These are phyloP conservation scores for Leucogyrophana mollusca DNA, from an alignment of 768 basidiomycete genomes.

Conservation along the genomic window DNA sequence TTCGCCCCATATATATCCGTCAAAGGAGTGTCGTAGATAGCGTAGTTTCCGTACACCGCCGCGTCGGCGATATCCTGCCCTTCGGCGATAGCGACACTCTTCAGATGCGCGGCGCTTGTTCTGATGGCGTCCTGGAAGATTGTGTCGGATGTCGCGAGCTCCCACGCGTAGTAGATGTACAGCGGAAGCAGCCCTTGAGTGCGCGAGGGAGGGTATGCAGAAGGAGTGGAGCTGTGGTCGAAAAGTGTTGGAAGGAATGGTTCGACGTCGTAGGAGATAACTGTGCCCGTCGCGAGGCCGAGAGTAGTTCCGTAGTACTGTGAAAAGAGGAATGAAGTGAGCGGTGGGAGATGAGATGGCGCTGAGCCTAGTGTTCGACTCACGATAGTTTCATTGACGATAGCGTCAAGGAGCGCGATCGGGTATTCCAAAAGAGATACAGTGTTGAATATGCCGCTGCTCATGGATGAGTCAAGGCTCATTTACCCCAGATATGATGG, in stretches of 20 bases:
- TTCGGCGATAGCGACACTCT: slow-evolving; percentile 35
- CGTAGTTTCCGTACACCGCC: slow-evolving; percentile 61
- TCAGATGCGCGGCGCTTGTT: slow-evolving; percentile 38
- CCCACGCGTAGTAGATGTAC: slow-evolving; percentile 50
- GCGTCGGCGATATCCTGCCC: slow-evolving; percentile 41
- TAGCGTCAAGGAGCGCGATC: slow-evolving; percentile 14
- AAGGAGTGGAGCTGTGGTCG: slow-evolving; percentile 32
- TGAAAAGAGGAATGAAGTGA: background rate
- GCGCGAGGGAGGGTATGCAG: slow-evolving; percentile 51
- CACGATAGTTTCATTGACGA: slow-evolving; percentile 16
- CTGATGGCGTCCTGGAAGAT: slow-evolving; percentile 39
- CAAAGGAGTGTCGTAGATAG: slow-evolving; percentile 49
- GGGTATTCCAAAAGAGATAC: slow-evolving; percentile 22
- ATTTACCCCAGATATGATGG: background rate
- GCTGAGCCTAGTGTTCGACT: no score
- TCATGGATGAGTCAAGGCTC: no score
- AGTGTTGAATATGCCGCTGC: slow-evolving; percentile 21
- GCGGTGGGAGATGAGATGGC: background rate
- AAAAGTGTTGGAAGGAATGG: slow-evolving; percentile 45
- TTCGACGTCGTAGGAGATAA: slow-evolving; percentile 47
- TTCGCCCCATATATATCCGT: slow-evolving; percentile 51
- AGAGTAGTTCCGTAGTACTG: slow-evolving; percentile 46
- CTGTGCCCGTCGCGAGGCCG: slow-evolving; percentile 35
- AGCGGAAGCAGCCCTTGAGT: slow-evolving; percentile 38
- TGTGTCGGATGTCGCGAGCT: slow-evolving; percentile 34